A percentile compares a stretch with the other conserved stretches of the same genome.
These are phyloP conservation scores for Cylindrotheca closterium DNA, from an alignment of 108 stramenopile species.

Conservation along the genomic window DNA sequence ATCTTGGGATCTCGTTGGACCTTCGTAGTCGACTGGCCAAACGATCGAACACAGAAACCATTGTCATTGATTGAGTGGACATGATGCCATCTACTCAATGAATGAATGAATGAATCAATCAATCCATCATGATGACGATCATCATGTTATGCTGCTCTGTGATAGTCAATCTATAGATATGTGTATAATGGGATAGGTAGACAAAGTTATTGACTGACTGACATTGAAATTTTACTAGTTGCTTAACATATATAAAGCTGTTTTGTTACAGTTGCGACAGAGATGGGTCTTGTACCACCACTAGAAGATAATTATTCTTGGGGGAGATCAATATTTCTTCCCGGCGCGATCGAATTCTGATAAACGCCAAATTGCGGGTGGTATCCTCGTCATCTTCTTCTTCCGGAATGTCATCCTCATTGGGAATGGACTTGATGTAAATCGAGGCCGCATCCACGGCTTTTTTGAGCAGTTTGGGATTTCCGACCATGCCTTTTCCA, in stretches of 20 bases:
- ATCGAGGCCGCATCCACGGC: constrained; percentile 28
- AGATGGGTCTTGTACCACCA: constrained; percentile 36
- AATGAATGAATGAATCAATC: neutral
- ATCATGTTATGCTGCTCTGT: neutral
- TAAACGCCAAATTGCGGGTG: constrained; percentile 24
- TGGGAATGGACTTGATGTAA: constrained; percentile 29
- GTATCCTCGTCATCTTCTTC: constrained; percentile 16
- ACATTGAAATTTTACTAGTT: no score
- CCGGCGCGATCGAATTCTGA: constrained; percentile 34
- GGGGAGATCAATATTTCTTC: constrained; percentile 45
- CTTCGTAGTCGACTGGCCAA: neutral
- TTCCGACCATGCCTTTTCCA: constrained; percentile 13
- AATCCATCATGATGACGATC: constrained; percentile 1
- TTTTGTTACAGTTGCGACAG: constrained; percentile 19
- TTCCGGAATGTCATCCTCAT: neutral
- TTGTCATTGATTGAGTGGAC: neutral
- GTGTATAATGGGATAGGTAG: no score
- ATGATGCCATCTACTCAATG: neutral
- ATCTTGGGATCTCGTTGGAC: no score
- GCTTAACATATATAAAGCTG: no score
- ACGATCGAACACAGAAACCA: neutral
- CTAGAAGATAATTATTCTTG: constrained; percentile 40
- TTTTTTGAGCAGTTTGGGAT: constrained; percentile 28
- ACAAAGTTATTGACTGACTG: no score
- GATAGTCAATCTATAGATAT: neutral